Base-by-base conservation (phyloP, 2,329 filamentous ascomycete genomes). In the Cytospora mali region DNA sequence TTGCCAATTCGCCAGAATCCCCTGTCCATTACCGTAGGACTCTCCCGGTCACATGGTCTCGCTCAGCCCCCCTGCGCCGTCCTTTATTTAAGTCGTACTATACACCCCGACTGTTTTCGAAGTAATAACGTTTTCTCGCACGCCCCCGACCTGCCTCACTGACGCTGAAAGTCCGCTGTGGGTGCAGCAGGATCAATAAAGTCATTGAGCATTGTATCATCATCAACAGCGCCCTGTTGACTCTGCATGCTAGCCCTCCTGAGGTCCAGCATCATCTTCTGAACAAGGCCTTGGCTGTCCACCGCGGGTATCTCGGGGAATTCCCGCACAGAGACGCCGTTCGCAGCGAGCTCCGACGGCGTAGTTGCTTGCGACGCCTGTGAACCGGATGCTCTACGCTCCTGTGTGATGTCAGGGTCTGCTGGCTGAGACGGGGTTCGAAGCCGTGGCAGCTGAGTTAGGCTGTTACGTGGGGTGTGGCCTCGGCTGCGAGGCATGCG, bases 181-280 rank as follows among this genome's bases (percentile, higher is more conserved):
- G 57, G n/a, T 11, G 57, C 42, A 23, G n/a, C 42, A 23, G 42
- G 9, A 46, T 46, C 42, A 46, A 46, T 14, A 16, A 29, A 28
- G 9, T 59, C 57, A 9, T n/a, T 51, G 27, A 60, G 9, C n/a
- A 51, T 28, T 1, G 35, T 46, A 21, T 52, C 21, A 25, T 56
- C 60, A 23, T 60, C 31, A 46, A 48, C 14, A 1, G 57, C 35
- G 14, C 50, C 46, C 14, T 58, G 51, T 16, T 62, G 54, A 28
- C 60, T 57, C 49, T 62, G 60, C 51, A 56, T 62, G 52, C 71
- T 73, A n/a, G 77, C 78, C 55, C 78, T 75, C 49, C 78, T 77
- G 16, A 85, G 72, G 66, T 84, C 83, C 50, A 71, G 69, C 76
- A 85, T 79, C 76, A 85, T 80, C 65, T 77, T 78, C 69, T 84